Conservation (phyloP, 129 eudicot species). For the Tagetes erecta region DNA sequence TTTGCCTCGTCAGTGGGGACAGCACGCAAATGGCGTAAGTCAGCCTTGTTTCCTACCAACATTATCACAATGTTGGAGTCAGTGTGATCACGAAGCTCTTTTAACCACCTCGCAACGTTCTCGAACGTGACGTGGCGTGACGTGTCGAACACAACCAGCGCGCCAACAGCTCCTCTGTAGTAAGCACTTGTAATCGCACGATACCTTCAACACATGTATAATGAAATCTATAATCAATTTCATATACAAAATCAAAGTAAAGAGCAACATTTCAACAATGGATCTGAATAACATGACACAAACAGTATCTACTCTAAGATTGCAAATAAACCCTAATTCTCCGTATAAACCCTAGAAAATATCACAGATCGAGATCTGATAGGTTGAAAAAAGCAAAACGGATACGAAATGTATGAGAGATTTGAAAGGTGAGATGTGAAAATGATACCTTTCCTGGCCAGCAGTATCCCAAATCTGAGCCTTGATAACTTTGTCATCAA, state of each 20-base stretch:
- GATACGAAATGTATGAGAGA: background rate
- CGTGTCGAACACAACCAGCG: slow-evolving; percentile 1
- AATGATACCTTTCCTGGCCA: slow-evolving; percentile 8
- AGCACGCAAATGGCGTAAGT: slow-evolving; percentile 17
- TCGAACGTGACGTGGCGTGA: slow-evolving; percentile 18
- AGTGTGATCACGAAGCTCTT: slow-evolving; percentile 16
- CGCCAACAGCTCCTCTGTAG: slow-evolving; percentile 18
- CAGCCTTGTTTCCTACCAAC: slow-evolving; percentile 14
- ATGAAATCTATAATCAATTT: background rate
- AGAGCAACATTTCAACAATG: background rate
- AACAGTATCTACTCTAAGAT: background rate
- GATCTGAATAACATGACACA: background rate
- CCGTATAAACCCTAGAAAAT: background rate
- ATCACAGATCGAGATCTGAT: slow-evolving; percentile 16
- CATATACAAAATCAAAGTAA: background rate
- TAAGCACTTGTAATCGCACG: slow-evolving; percentile 16
- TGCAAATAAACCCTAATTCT: too few relatives aligned
- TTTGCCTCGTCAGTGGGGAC: slow-evolving; percentile 23
- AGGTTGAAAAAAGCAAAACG: background rate
- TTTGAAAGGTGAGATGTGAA: background rate
- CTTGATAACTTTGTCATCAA: slow-evolving; percentile 4
- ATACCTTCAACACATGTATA: background rate
- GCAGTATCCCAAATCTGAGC: slow-evolving; percentile 19
- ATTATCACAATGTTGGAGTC: slow-evolving; percentile 17
- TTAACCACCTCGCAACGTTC: slow-evolving; percentile 17